A percentile compares a stretch with the other conserved stretches of the same genome.
phyloP scores from a whole-genome alignment of 2,329 filamentous ascomycete genomes.

The Passalora sequoiae region DNA sequence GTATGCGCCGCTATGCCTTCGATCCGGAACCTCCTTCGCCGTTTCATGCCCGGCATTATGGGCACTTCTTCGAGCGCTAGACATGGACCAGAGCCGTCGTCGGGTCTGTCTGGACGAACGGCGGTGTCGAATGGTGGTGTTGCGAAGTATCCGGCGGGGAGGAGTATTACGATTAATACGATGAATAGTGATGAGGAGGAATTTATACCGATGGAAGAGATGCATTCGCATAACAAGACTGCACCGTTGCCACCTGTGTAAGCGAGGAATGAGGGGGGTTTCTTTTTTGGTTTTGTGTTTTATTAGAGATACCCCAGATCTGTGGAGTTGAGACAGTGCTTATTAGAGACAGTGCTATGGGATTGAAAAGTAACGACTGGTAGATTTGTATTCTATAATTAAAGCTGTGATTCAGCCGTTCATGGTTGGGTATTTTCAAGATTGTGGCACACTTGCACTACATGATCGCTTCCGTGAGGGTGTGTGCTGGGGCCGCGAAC shows the following conservation, averaged over 20 bases:
- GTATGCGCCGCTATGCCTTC: slow-evolving; percentile 12
- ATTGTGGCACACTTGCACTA: no score
- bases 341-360: no score
- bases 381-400: no score
- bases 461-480: no score
- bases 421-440: no score
- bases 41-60: slow-evolving; percentile 1
- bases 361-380: no score
- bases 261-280: no score
- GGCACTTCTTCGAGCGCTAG: background rate
- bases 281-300: no score
- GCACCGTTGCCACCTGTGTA: background rate
- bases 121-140: background rate
- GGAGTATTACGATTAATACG: slow-evolving; percentile 9
- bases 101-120: slow-evolving; percentile 5
- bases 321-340: no score
- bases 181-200: slow-evolving; percentile 14
- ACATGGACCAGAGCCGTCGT: background rate
- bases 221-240: slow-evolving; percentile 1
- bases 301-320: no score
- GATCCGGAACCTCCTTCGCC: slow-evolving; percentile 6
- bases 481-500: no score
- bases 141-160: slow-evolving; percentile 1
- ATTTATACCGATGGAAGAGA: slow-evolving; percentile 13
- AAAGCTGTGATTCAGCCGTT: no score